Conservation (phyloP, 305 asterid species). For the Solanum hybrid region DNA sequence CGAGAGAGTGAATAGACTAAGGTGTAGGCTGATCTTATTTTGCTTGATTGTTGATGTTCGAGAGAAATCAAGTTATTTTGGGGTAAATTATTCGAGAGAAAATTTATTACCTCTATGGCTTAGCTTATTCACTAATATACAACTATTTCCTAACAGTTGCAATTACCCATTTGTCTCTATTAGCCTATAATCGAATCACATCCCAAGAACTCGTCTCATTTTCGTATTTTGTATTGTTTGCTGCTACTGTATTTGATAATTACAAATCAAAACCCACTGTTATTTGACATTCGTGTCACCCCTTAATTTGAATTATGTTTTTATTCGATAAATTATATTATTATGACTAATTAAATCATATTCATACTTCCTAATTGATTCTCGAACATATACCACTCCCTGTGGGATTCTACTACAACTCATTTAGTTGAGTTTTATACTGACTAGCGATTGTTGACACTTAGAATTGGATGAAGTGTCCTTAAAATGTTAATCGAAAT, state of each 20-base stretch:
- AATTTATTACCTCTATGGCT: too few species aligned
- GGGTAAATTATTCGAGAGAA: neutral
- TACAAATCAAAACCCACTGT: neutral
- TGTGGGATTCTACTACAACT: neutral
- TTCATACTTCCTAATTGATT: neutral
- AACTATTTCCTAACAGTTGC: neutral
- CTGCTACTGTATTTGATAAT: too few species aligned
- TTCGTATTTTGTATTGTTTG: neutral
- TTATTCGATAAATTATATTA: too few species aligned
- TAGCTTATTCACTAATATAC: neutral
- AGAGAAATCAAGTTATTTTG: neutral
- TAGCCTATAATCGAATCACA: neutral
- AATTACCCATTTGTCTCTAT: neutral
- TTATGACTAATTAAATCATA: neutral
- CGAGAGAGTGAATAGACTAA: neutral
- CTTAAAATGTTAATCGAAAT: too few species aligned
- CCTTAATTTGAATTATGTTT: neutral
- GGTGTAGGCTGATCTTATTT: neutral
- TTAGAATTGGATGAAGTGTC: neutral
- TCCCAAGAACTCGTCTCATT: neutral
- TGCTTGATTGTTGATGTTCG: neutral
- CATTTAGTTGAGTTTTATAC: neutral
- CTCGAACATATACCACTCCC: neutral
- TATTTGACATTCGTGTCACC: neutral
- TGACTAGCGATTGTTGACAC: neutral